Evolutionary conservation across 2,329 filamentous ascomycete genomes (phyloP).

Genomic region (Microdochium bolleyi): DNA sequence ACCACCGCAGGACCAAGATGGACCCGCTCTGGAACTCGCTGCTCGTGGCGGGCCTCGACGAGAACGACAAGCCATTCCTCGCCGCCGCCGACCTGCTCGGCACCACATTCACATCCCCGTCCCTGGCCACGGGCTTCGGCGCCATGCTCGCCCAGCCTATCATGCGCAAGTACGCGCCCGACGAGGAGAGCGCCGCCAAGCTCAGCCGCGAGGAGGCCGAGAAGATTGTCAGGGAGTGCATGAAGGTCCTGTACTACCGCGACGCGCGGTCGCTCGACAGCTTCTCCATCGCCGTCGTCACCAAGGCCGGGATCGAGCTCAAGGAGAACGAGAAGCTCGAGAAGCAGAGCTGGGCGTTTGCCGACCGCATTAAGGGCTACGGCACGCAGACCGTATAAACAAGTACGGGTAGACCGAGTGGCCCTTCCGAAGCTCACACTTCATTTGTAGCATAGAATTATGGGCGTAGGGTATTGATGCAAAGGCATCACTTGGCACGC

Average conservation of each 20-base stretch:
- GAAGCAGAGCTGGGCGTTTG: slow-evolving; percentile 96
- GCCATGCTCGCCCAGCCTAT: slow-evolving; percentile 89
- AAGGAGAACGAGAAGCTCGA: slow-evolving; percentile 83
- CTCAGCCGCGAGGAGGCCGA: slow-evolving; percentile 74
- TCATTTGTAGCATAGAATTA: too few species aligned
- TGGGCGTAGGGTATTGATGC: too few species aligned
- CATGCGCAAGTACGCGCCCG: slow-evolving; percentile 73
- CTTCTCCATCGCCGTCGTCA: slow-evolving; percentile 87
- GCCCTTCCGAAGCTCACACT: too few species aligned
- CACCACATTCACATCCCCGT: slow-evolving; percentile 82
- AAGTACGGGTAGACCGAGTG: too few species aligned
- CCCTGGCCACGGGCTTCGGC: slow-evolving; percentile 88
- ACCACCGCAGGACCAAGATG: slow-evolving; percentile 90
- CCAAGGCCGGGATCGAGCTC: slow-evolving; percentile 79
- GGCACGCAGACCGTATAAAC: slow-evolving; percentile 67
- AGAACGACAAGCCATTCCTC: slow-evolving; percentile 74
- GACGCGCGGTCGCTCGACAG: slow-evolving; percentile 87
- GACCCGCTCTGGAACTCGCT: slow-evolving; percentile 97
- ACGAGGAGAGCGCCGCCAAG: slow-evolving; percentile 67
- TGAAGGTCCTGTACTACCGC: slow-evolving; percentile 98
- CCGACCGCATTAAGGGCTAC: slow-evolving; percentile 89
- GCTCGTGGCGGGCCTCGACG: slow-evolving; percentile 82
- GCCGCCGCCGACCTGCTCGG: slow-evolving; percentile 87
- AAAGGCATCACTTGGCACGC: too few species aligned
- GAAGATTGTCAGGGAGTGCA: slow-evolving; percentile 77